A percentile compares a stretch with the other conserved stretches of the same genome.
Conservation (phyloP, 2,329 filamentous ascomycete species). For the Huntiella abstrusa region DNA sequence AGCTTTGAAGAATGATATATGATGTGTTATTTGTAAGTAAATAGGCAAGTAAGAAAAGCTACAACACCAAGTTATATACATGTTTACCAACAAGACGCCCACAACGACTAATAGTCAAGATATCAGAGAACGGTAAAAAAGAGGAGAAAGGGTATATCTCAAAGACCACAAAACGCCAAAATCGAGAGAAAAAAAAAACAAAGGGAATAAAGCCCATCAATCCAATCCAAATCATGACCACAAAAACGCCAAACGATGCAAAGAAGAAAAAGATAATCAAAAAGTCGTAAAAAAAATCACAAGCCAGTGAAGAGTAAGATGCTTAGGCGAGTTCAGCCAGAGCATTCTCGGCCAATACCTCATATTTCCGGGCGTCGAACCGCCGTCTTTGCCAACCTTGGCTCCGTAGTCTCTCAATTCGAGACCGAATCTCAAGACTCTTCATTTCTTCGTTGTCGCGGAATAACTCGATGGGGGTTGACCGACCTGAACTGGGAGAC, state of each 20-base stretch:
- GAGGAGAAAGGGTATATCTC: constrained; percentile 3
- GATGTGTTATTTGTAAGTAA: too few species aligned
- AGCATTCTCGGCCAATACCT: constrained; percentile 30
- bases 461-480: constrained; percentile 13
- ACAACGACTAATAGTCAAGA: not conserved
- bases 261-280: constrained; percentile 2
- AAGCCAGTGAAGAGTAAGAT: not conserved
- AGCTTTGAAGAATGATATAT: too few species aligned
- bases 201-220: not conserved
- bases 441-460: constrained; percentile 20
- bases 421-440: constrained; percentile 25
- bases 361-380: constrained; percentile 34
- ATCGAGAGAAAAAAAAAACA: constrained; percentile 4
- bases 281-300: not conserved
- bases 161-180: not conserved
- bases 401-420: constrained; percentile 36
- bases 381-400: constrained; percentile 35
- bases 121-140: constrained; percentile 2
- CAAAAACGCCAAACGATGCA: constrained; percentile 1
- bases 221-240: constrained; percentile 1
- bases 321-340: constrained; percentile 26
- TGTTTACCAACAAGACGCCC: too few species aligned
- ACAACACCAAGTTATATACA: too few species aligned
- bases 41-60: too few species aligned
- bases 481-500: constrained; percentile 10